Percentiles rank a stretch among this genome's conserved stretches.
Conservation (phyloP, 345 rosid genomes). For the Gynandropsis gynandra region DNA sequence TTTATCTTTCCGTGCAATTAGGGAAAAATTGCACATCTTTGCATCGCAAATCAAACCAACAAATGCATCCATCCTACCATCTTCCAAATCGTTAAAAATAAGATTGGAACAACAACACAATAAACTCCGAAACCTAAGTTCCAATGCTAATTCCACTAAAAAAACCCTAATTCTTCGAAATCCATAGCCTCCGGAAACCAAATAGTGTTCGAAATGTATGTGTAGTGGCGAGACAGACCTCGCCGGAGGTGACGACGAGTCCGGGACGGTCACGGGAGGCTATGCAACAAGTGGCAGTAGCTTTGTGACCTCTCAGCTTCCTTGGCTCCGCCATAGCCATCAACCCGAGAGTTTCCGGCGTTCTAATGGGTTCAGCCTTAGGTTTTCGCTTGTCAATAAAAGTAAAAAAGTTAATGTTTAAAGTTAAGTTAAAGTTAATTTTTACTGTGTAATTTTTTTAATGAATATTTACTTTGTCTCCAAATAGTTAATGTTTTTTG, state of each 20-base stretch:
- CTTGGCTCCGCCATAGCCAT: conserved; percentile 43
- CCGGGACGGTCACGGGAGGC: conserved; percentile 71
- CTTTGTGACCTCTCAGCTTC: conserved; percentile 68
- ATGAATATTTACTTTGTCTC: too few species aligned
- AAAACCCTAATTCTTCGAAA: neutral
- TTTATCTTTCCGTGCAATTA: neutral
- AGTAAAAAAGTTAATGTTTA: too few species aligned
- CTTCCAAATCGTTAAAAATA: neutral
- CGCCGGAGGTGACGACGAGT: conserved; percentile 65
- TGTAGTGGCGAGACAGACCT: conserved; percentile 35
- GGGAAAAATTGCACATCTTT: conserved; percentile 52
- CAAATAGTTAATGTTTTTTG: too few species aligned
- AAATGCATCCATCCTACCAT: conserved; percentile 77
- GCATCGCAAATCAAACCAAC: conserved; percentile 95
- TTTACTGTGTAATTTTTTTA: too few species aligned
- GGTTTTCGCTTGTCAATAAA: neutral
- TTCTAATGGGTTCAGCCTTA: too few species aligned
- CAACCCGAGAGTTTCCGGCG: conserved; percentile 12
- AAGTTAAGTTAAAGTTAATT: too few species aligned
- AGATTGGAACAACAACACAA: neutral
- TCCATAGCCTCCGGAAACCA: neutral
- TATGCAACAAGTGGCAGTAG: conserved; percentile 67
- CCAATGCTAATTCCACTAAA: conserved; percentile 7
- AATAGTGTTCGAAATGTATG: neutral
- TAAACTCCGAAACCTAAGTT: neutral